Conservation (phyloP, 2,329 filamentous ascomycete genomes). For the Claviceps capensis region DNA sequence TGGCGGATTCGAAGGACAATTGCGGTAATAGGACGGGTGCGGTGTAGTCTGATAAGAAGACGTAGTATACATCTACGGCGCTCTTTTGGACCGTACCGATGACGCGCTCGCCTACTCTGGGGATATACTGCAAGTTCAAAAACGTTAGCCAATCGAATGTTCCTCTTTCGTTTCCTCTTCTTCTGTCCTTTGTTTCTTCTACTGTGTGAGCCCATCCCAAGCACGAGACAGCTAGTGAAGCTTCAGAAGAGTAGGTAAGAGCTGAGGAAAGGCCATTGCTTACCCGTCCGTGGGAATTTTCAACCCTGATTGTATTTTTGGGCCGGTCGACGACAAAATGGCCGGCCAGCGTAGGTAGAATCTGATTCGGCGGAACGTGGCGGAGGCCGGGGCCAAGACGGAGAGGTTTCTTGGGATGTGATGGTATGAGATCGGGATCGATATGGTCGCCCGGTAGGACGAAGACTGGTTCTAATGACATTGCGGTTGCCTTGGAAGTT, state of each 20-base stretch:
- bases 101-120: slow-evolving; percentile 69
- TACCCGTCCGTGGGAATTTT: slow-evolving; percentile 57
- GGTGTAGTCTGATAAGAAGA: slow-evolving; percentile 55
- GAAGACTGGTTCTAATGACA: slow-evolving; percentile 45
- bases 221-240: no score
- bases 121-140: slow-evolving; percentile 50
- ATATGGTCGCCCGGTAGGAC: slow-evolving; percentile 75
- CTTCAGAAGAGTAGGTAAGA: neutral
- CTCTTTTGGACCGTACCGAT: slow-evolving; percentile 74
- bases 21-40: slow-evolving; percentile 61
- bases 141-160: neutral
- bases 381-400: slow-evolving; percentile 75
- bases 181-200: neutral
- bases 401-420: slow-evolving; percentile 53
- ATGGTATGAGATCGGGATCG: slow-evolving; percentile 51
- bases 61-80: slow-evolving; percentile 65
- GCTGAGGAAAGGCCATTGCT: slow-evolving; percentile 11
- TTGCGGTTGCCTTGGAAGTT: slow-evolving; percentile 15
- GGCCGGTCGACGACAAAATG: slow-evolving; percentile 51
- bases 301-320: slow-evolving; percentile 70
- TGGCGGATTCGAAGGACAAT: slow-evolving; percentile 83
- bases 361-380: slow-evolving; percentile 62
- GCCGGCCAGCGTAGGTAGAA: slow-evolving; percentile 55
- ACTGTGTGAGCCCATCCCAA: no score
- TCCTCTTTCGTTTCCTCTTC: neutral